Evolutionary conservation across 805 yeast species (phyloP), one percentile per base, ranked within the genome.

Genomic region (Candida insectalens): DNA sequence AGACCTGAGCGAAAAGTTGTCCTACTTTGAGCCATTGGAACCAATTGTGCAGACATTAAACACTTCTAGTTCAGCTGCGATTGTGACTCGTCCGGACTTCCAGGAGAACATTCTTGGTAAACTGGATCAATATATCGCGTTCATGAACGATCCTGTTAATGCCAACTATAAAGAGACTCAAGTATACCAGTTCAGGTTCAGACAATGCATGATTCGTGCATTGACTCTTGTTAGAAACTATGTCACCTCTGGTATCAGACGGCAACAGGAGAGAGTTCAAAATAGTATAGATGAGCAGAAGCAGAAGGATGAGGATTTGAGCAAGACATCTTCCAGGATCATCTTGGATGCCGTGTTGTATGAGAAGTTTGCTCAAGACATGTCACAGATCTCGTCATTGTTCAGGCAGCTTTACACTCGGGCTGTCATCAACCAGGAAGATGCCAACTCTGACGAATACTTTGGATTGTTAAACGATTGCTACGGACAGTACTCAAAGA

Each of bases 121-220:
- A 34, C 60, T 89, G 32, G 94, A 87, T 48, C 60, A 57, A 12
- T 83, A 94, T 23, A 55, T 88, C 25, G 57, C 48, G 2, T 88
- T 83, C 50, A 64, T 77, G 4, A 62, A 65, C 6, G 56, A 59
- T 3, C 70, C 77, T 34, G 55, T 63, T 5, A 76, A 76, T 37
- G 40, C 49, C 4, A 39, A 50, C 7, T 80, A 81, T 47, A 76
- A 72, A 48, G 95, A 87, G 35, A 62, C 72, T 8, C 89, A 77
- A 19, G 49, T 73, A 2, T 85, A 83, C 51, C 69, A 67, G 31
- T 72, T 76, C 41, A 69, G 88, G 38, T 84, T 83, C 58, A 73
- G 82, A 40, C 94, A 83, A 46, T 83, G 95, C 47, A 65, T 85
- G 68, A 76, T 88, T 1, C 68, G 95, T 38, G 78, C 94, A 2